These are phyloP conservation scores for Fagopyrum homotropicum DNA, from an alignment of 148 eudicot species.

Conservation along the genomic window DNA sequence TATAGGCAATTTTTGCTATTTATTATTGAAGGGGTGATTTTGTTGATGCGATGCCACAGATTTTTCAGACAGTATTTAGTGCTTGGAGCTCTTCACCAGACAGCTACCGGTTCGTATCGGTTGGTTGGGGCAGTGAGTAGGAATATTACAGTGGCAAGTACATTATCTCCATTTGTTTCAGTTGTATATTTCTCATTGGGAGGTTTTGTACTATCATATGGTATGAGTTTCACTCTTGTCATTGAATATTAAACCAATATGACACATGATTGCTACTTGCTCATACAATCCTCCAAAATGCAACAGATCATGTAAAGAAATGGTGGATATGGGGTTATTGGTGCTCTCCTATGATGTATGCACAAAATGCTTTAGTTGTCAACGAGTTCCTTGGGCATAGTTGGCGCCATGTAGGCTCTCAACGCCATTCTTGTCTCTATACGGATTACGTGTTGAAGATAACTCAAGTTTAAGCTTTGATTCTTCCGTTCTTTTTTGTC, in stretches of 20 bases:
- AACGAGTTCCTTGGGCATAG: conserved; percentile 65
- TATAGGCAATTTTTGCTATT: not conserved
- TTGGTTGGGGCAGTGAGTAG: conserved; percentile 46
- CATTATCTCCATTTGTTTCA: conserved; percentile 44
- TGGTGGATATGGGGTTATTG: conserved; percentile 92
- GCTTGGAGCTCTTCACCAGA: conserved; percentile 38
- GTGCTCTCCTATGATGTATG: conserved; percentile 73
- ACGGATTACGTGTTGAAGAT: not conserved
- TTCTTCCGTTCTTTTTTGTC: not conserved
- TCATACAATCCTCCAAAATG: not conserved
- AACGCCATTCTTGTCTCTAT: not conserved
- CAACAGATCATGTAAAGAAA: conserved; percentile 39
- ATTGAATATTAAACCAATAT: not conserved
- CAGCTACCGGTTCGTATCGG: conserved; percentile 50
- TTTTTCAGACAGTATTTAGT: conserved; percentile 48
- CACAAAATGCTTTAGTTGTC: conserved; percentile 43
- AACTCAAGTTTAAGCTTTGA: conserved; percentile 15
- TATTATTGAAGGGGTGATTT: not conserved
- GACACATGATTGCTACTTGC: not conserved
- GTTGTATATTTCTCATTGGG: conserved; percentile 37
- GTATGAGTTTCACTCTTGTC: conserved; percentile 20
- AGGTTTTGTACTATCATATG: conserved; percentile 55
- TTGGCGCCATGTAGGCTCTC: conserved; percentile 49
- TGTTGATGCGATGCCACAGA: conserved; percentile 25
- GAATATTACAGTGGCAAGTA: conserved; percentile 41